phyloP scores from a whole-genome alignment of 257 asterid species.

The Scutellaria barbata region DNA sequence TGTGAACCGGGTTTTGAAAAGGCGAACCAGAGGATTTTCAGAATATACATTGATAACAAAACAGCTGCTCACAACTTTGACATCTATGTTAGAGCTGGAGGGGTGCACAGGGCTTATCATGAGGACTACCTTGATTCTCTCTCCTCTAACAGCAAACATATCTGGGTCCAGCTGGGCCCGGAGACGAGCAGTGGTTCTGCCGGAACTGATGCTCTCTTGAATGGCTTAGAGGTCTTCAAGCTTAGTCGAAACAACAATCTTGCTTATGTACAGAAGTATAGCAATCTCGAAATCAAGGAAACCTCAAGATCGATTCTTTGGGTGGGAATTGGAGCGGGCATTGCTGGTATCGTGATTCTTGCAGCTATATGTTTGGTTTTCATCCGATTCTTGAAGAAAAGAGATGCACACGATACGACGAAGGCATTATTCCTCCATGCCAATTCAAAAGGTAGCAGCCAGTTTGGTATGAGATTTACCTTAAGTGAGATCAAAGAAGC shows the following conservation, averaged over 20 bases:
- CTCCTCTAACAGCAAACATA: conserved; percentile 41
- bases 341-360: conserved; percentile 49
- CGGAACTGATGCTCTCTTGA: conserved; percentile 74
- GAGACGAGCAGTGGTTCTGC: conserved; percentile 58
- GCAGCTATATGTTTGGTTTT: conserved; percentile 39
- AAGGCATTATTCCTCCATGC: conserved; percentile 40
- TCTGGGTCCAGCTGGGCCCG: conserved; percentile 82
- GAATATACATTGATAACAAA: conserved; percentile 65
- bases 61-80: conserved; percentile 75
- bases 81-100: conserved; percentile 65
- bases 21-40: conserved; percentile 63
- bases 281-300: conserved; percentile 39
- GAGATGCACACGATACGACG: conserved; percentile 31
- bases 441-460: conserved; percentile 45
- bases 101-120: conserved; percentile 71
- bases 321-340: conserved; percentile 63
- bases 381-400: conserved; percentile 44
- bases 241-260: conserved; percentile 65
- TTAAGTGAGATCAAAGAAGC: conserved; percentile 63
- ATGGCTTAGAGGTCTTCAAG: conserved; percentile 78
- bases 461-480: conserved; percentile 51
- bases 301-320: conserved; percentile 47
- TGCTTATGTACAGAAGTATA: conserved; percentile 55
- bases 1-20: conserved; percentile 57
- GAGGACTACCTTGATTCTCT: conserved; percentile 66